These are phyloP conservation scores for Cutaneotrichosporon cyanovorans DNA, from an alignment of 1,284 basidiomycete genomes.

Conservation along the genomic window DNA sequence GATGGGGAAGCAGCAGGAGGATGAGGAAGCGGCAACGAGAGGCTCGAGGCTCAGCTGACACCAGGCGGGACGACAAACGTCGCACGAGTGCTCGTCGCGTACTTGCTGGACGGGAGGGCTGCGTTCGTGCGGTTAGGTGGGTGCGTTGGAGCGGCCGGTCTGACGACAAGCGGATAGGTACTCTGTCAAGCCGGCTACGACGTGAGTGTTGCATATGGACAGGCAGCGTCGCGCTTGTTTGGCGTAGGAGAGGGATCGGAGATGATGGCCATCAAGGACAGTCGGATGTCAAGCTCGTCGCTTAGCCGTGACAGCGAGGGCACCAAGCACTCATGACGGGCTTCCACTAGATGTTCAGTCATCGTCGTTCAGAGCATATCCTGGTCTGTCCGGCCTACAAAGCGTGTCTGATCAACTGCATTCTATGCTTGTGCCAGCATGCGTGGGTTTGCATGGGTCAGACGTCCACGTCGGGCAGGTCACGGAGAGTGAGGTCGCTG, in stretches of 20 bases:
- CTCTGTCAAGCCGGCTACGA: constrained; percentile 74
- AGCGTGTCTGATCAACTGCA: no score
- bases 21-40: background rate
- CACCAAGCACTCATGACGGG: background rate
- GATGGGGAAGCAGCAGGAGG: background rate
- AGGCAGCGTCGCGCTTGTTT: background rate
- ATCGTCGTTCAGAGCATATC: no score
- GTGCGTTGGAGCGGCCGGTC: background rate
- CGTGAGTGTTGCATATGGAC: no score
- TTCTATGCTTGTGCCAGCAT: no score
- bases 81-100: constrained; percentile 24
- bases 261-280: no score
- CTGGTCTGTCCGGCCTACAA: no score
- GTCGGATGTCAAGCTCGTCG: no score
- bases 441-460: no score
- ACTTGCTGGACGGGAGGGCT: constrained; percentile 22
- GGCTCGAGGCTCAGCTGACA: background rate
- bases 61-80: constrained; percentile 37
- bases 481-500: no score
- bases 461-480: no score
- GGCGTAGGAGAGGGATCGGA: no score
- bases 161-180: constrained; percentile 63
- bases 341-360: no score
- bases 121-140: constrained; percentile 62
- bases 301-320: background rate